Percentiles rank a stretch among this genome's conserved stretches.
Conservation (phyloP, 495 filamentous ascomycete genomes). For the Poronia punctata region DNA sequence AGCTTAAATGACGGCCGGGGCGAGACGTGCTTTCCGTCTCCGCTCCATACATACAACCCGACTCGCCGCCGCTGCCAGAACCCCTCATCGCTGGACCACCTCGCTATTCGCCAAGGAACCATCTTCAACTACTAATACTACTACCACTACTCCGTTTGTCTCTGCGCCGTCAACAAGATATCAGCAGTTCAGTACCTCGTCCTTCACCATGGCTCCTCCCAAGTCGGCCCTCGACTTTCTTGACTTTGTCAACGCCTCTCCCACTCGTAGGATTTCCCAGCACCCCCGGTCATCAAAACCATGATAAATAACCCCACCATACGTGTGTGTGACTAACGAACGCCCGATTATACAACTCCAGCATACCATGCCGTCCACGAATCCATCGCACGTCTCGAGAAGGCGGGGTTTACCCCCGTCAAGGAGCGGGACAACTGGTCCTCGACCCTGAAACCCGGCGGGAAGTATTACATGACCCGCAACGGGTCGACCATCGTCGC, state of each 20-base stretch:
- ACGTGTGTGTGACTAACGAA: conserved; percentile 13
- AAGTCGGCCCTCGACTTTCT: conserved; percentile 74
- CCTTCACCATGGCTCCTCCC: conserved; percentile 50
- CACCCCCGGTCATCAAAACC: neutral
- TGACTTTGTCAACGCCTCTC: conserved; percentile 89
- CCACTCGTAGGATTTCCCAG: conserved; percentile 63
- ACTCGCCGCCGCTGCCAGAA: conserved; percentile 4
- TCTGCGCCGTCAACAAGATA: neutral
- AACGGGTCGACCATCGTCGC: conserved; percentile 92
- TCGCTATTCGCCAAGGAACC: neutral
- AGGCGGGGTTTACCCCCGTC: conserved; percentile 80
- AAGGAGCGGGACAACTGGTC: conserved; percentile 90
- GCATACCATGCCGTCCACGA: conserved; percentile 91
- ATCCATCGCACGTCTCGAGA: conserved; percentile 62
- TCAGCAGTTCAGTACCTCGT: conserved; percentile 15
- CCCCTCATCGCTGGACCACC: conserved; percentile 7
- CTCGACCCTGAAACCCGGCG: conserved; percentile 69
- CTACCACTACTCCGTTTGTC: neutral
- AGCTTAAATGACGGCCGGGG: conserved; percentile 5
- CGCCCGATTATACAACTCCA: conserved; percentile 31
- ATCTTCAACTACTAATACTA: neutral
- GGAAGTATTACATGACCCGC: conserved; percentile 92
- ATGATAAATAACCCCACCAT: neutral
- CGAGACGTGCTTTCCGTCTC: conserved; percentile 4
- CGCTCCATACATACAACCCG: conserved; percentile 4